phyloP scores from a whole-genome alignment of 2,329 filamentous ascomycete genomes.

The Cercospora berteroae region DNA sequence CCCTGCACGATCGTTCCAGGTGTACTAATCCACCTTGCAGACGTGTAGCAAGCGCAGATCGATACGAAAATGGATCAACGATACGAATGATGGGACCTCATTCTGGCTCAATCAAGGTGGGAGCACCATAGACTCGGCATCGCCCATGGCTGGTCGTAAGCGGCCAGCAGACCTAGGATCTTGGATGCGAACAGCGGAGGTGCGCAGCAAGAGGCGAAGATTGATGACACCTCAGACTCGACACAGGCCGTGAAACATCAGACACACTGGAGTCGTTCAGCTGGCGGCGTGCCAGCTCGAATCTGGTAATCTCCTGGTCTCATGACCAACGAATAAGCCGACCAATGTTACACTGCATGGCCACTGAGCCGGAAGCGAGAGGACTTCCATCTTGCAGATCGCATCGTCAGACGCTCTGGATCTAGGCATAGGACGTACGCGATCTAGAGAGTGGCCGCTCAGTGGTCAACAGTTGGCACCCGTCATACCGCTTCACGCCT shows the following conservation, averaged over 20 bases:
- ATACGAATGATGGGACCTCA: neutral
- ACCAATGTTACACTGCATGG: neutral
- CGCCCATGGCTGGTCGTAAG: neutral
- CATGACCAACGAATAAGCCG: neutral
- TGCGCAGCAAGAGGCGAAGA: conserved; percentile 3
- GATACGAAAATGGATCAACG: conserved; percentile 1
- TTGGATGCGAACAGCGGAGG: neutral
- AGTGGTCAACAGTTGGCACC: neutral
- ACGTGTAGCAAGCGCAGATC: neutral
- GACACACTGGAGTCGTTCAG: neutral
- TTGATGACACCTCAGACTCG: neutral
- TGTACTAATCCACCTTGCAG: neutral
- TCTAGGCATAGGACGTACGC: neutral
- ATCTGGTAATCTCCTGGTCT: neutral
- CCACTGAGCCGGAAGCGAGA: neutral
- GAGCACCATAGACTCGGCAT: too few relatives aligned
- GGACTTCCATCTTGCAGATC: neutral
- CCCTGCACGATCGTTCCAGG: too few relatives aligned
- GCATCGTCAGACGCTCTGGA: neutral
- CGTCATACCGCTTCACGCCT: neutral
- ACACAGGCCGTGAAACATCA: neutral
- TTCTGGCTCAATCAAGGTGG: conserved; percentile 9
- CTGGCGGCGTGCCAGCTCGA: neutral
- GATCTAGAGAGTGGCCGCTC: neutral
- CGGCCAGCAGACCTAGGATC: neutral